Evolutionary conservation across 2,329 filamentous ascomycete species (phyloP).

Genomic region (Knufia fluminis): DNA sequence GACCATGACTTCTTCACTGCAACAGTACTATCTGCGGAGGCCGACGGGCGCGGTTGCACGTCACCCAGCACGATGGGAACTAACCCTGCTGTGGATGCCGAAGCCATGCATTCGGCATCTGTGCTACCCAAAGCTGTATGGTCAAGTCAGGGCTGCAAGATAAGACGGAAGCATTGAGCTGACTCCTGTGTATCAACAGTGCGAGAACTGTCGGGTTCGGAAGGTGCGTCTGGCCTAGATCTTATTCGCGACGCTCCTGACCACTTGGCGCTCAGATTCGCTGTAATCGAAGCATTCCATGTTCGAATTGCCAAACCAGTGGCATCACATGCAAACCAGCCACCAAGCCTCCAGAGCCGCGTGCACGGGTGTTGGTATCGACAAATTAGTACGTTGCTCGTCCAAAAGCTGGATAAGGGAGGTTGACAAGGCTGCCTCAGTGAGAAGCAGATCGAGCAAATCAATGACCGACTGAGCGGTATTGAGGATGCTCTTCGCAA

Average conservation of each 20-base stretch:
- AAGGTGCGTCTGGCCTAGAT: conserved; percentile 11
- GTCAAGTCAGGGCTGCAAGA: neutral
- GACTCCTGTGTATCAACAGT: conserved; percentile 8
- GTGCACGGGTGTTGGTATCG: conserved; percentile 34
- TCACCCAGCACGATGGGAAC: neutral
- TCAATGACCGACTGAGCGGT: conserved; percentile 41
- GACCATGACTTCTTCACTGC: too few species aligned
- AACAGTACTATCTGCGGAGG: neutral
- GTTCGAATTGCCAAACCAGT: conserved; percentile 33
- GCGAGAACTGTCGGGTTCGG: conserved; percentile 15
- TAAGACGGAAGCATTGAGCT: too few species aligned
- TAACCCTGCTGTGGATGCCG: neutral
- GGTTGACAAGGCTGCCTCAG: conserved; percentile 24
- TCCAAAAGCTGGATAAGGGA: neutral
- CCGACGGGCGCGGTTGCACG: neutral
- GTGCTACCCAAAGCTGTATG: conserved; percentile 9
- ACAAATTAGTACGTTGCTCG: conserved; percentile 32
- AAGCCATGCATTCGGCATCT: neutral
- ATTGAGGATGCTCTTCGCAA: conserved; percentile 37
- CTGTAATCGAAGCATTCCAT: conserved; percentile 35
- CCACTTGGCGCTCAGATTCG: conserved; percentile 27
- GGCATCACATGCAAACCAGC: conserved; percentile 31
- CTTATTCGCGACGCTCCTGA: neutral
- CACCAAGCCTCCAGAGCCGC: conserved; percentile 29
- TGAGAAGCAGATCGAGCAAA: conserved; percentile 46